Percentiles rank a stretch among this genome's conserved stretches.
Conservation (phyloP, 371 early-diverging fungal species). For the Nematocida sp. region DNA sequence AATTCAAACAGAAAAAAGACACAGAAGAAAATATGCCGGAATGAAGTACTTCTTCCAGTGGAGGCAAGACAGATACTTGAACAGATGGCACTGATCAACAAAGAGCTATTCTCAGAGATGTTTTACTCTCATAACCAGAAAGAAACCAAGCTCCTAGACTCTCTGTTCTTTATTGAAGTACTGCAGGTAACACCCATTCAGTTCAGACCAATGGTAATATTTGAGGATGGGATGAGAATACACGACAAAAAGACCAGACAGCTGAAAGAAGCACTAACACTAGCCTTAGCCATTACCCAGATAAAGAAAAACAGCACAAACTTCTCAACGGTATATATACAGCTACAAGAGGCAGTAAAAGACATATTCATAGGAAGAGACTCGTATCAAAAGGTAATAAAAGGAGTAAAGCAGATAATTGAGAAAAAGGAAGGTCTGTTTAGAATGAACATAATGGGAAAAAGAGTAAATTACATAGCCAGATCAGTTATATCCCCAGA, state of each 20-base stretch:
- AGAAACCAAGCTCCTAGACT: slow-evolving; percentile 4
- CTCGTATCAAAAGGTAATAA: not conserved
- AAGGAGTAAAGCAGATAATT: slow-evolving; percentile 77
- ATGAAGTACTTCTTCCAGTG: slow-evolving; percentile 27
- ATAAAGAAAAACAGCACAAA: not conserved
- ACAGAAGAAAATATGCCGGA: too few relatives aligned
- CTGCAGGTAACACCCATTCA: slow-evolving; percentile 2
- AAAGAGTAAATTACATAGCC: slow-evolving; percentile 98
- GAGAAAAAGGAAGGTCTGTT: slow-evolving; percentile 99
- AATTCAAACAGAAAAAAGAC: slow-evolving; percentile 1
- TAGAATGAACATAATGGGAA: slow-evolving; percentile 99
- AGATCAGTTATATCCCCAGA: slow-evolving; percentile 98
- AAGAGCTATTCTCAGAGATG: not conserved
- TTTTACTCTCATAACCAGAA: slow-evolving; percentile 8
- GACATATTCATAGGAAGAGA: not conserved
- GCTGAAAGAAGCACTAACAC: slow-evolving; percentile 7
- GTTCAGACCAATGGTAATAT: not conserved
- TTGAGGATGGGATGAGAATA: not conserved
- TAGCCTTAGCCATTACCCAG: not conserved
- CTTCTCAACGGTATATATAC: slow-evolving; percentile 2
- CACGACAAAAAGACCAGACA: not conserved
- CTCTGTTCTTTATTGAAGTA: slow-evolving; percentile 42
- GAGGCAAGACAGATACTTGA: slow-evolving; percentile 33
- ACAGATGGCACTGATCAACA: slow-evolving; percentile 15
- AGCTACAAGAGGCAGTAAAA: slow-evolving; percentile 18